Conservation (phyloP, 768 basidiomycete genomes). For the Boletus subparvulus region DNA sequence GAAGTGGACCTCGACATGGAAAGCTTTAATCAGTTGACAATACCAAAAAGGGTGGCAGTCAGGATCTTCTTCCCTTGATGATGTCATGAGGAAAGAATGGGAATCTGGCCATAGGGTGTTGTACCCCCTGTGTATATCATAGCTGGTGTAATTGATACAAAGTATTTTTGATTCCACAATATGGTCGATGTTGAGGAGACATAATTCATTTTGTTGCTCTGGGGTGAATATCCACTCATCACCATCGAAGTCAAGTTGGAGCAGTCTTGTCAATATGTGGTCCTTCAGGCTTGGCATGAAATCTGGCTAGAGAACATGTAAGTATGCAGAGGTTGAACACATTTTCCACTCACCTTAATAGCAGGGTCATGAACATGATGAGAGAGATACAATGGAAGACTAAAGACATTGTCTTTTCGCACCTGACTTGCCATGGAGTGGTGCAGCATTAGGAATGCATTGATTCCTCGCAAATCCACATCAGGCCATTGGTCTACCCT, state of each 20-base stretch:
- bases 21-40: too few species aligned
- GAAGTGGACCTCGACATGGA: too few species aligned
- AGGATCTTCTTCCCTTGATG: neutral
- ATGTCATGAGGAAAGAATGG: neutral
- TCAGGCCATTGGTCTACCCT: too few species aligned
- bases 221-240: neutral
- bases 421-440: neutral
- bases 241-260: neutral
- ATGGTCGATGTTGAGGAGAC: neutral
- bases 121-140: neutral
- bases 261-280: neutral
- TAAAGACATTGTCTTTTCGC: neutral
- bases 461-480: neutral
- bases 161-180: neutral
- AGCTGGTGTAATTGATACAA: neutral
- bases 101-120: neutral
- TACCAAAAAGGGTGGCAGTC: neutral
- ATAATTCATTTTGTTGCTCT: neutral
- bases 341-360: too few species aligned
- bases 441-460: neutral
- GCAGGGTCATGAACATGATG: too few species aligned
- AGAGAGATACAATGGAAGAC: neutral
- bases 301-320: neutral
- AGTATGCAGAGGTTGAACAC: too few species aligned
- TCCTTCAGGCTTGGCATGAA: neutral